Evolutionary conservation across 768 basidiomycete species (phyloP), one percentile per base, ranked within the genome.

Genomic region (Suillus discolor): DNA sequence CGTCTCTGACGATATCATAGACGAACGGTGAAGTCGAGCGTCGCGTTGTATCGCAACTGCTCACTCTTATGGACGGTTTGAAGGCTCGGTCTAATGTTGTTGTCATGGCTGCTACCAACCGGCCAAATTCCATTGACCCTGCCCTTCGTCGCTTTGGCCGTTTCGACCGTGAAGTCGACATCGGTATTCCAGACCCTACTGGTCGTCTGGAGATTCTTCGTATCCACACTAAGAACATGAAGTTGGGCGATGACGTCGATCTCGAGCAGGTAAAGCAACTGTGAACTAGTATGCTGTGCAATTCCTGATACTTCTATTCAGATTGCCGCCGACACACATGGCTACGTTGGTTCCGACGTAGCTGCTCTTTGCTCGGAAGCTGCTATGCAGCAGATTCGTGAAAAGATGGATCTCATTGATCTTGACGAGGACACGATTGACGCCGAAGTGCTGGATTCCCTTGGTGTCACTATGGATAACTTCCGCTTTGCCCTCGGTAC

Each of bases 181-280:
- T 99, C 68, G 95, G 97, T 73, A 99, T 99, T 70, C 97, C 97
- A 53, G 97, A 99, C 79, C 97, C 97, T 0, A 99, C 97, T 66
- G 97, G 97, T 63, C 97, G 97, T 79, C 88, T 99, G 54, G 97
- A 99, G 77, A 99, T 99, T 74, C 90, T 99, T 67, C 93, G 97
- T 62, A 99, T 99, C 67, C 97, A 99, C 84, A 99, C 97, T 65
- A 99, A 99, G 89, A 99, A 99, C 83, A 99, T 99, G 97, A 99
- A 99, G 80, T 85, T 99, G 59, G 87, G 79, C 31, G 96, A 99
- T 64, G 97, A 99, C 70, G 97, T 99, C 44, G 97, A 99, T 74
- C 88, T 99, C 66, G 97, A 99, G 79, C 94, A 95, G 83, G 92
- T 90, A 71, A 65, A 18, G 25, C 18, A 42, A 6, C 41, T 28